Percentiles rank a stretch among this genome's conserved stretches.
Evolutionary conservation across 2,329 filamentous ascomycete genomes (phyloP).

Genomic region (Nigrograna mackinnonii): DNA sequence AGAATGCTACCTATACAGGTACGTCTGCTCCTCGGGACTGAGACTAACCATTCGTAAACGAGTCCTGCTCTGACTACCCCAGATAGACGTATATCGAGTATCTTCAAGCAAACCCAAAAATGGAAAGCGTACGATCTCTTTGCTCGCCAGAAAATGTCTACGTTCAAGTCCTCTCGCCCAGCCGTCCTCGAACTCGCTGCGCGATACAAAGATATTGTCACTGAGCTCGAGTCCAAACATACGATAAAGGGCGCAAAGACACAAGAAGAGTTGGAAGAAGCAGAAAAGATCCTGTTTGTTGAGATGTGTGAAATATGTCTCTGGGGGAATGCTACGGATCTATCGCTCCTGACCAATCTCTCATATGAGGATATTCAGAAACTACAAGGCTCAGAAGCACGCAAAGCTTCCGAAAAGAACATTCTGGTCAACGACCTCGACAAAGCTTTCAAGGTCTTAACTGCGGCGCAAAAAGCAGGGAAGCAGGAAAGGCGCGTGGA

Average conservation of each 20-base stretch:
- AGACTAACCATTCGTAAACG: neutral
- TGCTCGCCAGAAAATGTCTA: constrained; percentile 83
- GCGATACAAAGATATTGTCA: constrained; percentile 75
- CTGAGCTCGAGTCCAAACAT: constrained; percentile 63
- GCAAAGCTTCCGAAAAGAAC: constrained; percentile 87
- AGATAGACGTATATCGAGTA: constrained; percentile 74
- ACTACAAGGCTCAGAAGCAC: constrained; percentile 84
- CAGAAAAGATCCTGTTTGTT: constrained; percentile 77
- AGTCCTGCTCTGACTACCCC: constrained; percentile 17
- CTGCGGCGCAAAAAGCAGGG: constrained; percentile 65
- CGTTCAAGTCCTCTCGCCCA: constrained; percentile 87
- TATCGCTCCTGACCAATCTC: constrained; percentile 86
- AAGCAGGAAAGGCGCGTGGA: constrained; percentile 76
- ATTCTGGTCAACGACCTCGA: constrained; percentile 87
- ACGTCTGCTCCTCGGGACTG: no score
- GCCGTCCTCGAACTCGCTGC: constrained; percentile 81
- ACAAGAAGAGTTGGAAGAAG: constrained; percentile 61
- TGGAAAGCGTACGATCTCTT: constrained; percentile 95
- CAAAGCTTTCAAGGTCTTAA: constrained; percentile 70
- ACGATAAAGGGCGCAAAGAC: constrained; percentile 47
- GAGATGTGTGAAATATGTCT: constrained; percentile 97
- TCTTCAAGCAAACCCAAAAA: constrained; percentile 74
- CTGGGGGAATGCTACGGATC: constrained; percentile 95
- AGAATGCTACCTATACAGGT: constrained; percentile 94
- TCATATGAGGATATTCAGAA: constrained; percentile 97